phyloP scores from a whole-genome alignment of 2,329 filamentous ascomycete genomes.

The Botrytis deweyae region DNA sequence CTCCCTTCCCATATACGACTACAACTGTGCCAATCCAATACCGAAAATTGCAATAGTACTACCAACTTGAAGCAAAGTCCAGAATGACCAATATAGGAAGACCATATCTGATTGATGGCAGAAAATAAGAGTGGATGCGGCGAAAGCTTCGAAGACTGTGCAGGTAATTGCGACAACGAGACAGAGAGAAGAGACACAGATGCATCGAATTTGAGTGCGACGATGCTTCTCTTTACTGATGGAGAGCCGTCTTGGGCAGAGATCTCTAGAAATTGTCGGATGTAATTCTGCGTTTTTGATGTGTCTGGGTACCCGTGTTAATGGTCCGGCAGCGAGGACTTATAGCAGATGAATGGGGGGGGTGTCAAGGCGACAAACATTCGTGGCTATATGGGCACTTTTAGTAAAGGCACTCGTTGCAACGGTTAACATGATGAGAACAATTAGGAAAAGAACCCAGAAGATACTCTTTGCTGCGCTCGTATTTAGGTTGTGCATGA shows the following conservation, averaged over 20 bases:
- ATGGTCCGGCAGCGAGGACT: background rate
- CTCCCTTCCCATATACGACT: background rate
- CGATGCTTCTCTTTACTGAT: slow-evolving; percentile 11
- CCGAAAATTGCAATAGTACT: slow-evolving; percentile 57
- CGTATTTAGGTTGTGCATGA: slow-evolving; percentile 43
- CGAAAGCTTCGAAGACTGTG: slow-evolving; percentile 55
- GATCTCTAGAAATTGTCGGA: background rate
- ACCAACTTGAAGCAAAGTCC: slow-evolving; percentile 58
- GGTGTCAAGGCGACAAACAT: background rate
- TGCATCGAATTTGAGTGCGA: slow-evolving; percentile 41
- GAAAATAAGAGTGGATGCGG: slow-evolving; percentile 44
- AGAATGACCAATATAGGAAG: slow-evolving; percentile 58
- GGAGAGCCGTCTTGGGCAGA: background rate
- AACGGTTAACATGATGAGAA: slow-evolving; percentile 46
- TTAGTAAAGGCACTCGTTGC: slow-evolving; percentile 38
- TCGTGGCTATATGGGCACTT: background rate
- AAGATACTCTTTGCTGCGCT: slow-evolving; percentile 52
- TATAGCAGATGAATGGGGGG: background rate
- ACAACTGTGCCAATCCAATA: slow-evolving; percentile 46
- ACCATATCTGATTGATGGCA: slow-evolving; percentile 61
- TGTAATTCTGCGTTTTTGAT: background rate
- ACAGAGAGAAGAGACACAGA: slow-evolving; percentile 47
- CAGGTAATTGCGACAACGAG: slow-evolving; percentile 47
- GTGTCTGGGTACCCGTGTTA: background rate
- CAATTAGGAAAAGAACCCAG: slow-evolving; percentile 48